phyloP scores from a whole-genome alignment of 257 asterid genomes.

The Lycium ferocissimum region DNA sequence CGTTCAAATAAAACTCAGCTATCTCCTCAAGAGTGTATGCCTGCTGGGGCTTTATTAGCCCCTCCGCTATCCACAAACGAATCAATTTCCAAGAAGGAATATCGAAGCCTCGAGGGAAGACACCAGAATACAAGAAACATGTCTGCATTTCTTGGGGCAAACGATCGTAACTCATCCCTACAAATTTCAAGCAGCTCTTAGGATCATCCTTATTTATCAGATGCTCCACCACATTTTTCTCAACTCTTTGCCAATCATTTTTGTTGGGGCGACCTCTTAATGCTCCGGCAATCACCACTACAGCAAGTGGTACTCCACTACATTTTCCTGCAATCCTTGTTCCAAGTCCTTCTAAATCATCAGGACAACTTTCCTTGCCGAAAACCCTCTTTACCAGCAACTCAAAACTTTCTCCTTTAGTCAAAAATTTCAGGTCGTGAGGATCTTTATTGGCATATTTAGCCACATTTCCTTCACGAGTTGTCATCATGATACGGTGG shows the following conservation, averaged over 20 bases:
- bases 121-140: slow-evolving; percentile 39
- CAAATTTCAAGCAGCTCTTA: slow-evolving; percentile 15
- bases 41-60: slow-evolving; percentile 28
- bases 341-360: slow-evolving; percentile 34
- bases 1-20: slow-evolving; percentile 37
- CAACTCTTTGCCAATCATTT: slow-evolving; percentile 31
- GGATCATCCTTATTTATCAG: background rate
- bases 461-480: slow-evolving; percentile 39
- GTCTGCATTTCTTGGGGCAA: slow-evolving; percentile 31
- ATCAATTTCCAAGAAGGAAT: slow-evolving; percentile 35
- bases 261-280: slow-evolving; percentile 29
- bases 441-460: slow-evolving; percentile 33
- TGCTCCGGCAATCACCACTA: slow-evolving; percentile 56
- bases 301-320: slow-evolving; percentile 40
- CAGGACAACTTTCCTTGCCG: slow-evolving; percentile 35
- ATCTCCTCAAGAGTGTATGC: slow-evolving; percentile 30
- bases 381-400: slow-evolving; percentile 49
- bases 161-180: slow-evolving; percentile 31
- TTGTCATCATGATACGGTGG: slow-evolving; percentile 51
- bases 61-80: slow-evolving; percentile 39
- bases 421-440: slow-evolving; percentile 41
- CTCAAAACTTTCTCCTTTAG: slow-evolving; percentile 33
- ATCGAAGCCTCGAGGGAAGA: slow-evolving; percentile 36
- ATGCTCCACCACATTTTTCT: slow-evolving; percentile 32
- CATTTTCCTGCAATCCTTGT: slow-evolving; percentile 5